Conservation (phyloP, 305 asterid genomes). For the Rubia balearica region DNA sequence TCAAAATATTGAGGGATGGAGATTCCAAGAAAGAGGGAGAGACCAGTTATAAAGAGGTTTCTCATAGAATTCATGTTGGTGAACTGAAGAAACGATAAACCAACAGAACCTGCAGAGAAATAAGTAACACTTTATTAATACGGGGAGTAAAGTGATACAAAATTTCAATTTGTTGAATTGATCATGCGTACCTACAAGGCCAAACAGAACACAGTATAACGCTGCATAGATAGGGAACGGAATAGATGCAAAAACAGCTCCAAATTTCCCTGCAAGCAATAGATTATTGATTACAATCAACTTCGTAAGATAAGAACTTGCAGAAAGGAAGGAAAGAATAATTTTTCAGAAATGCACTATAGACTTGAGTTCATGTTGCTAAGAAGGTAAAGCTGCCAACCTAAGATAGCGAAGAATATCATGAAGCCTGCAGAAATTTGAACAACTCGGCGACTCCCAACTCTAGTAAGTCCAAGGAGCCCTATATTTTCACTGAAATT, state of each 20-base stretch:
- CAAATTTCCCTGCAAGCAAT: conserved; percentile 77
- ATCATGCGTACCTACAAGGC: conserved; percentile 76
- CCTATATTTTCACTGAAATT: conserved; percentile 87
- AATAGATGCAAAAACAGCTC: conserved; percentile 95
- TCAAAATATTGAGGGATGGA: conserved; percentile 83
- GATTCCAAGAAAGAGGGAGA: conserved; percentile 89
- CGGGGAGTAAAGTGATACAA: background rate
- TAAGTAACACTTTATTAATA: conserved; percentile 7
- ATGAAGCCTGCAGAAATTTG: conserved; percentile 93
- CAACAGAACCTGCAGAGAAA: conserved; percentile 71
- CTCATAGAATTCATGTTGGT: conserved; percentile 97
- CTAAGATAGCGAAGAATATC: conserved; percentile 92
- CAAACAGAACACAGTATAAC: conserved; percentile 79
- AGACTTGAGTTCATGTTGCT: background rate
- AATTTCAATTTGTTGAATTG: background rate
- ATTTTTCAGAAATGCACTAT: background rate
- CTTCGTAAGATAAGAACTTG: too few species aligned
- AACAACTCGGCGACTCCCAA: conserved; percentile 96
- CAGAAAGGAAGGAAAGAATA: background rate
- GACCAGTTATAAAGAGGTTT: conserved; percentile 82
- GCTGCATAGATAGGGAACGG: conserved; percentile 93
- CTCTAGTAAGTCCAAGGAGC: conserved; percentile 95
- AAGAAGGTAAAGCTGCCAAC: conserved; percentile 27
- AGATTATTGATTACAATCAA: background rate
- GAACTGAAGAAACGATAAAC: conserved; percentile 91